Evolutionary conservation across 371 early-diverging fungal species (phyloP), one percentile per base, ranked within the genome.

Genomic region (Dichotomocladium elegans): DNA sequence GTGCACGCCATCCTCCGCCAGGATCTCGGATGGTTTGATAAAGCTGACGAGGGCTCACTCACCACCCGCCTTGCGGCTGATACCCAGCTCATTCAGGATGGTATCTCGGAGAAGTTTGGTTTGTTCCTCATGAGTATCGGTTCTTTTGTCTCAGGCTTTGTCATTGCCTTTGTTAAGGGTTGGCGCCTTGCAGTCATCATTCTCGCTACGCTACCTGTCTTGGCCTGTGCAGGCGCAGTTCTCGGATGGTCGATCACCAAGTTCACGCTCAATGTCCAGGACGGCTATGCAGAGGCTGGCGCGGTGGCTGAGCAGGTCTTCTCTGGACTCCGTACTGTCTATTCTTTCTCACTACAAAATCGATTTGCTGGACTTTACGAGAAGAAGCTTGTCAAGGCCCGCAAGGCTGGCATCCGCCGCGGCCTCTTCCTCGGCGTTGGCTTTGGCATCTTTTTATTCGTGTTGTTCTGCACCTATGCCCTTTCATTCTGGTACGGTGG

Each of bases 1-100:
- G 84, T 94, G 19, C 79, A 76, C 40, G 74, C 94, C 1, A 80
- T 94, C 34, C 72, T 99, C 31, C 84, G 91, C 27, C 96, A 97
- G 64, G 92, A 98, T 21, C 82, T 94, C 53, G 87, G 83, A 17
- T 99, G 91, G 88, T 96, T 93, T 61, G 99, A 99, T 57, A 76
- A 72, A 33, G 69, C 81, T 42, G 77, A 81, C 67, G 60, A 70
- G 55, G 88, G 87, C 30, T 87, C 87, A 44, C 68, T 86, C 33
- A 88, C 87, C 10, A 86, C 88, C 17, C 81, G 90, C 49, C 79
- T 92, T 15, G 83, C 88, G n/a, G 78, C 84, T 61, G 86, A 94
- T 72, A 82, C 87, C 37, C 77, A 93, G 45, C 55, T 90, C 44
- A 79, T 92, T 42, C 90, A 90, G 63, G 93, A 91, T 69, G 93